Evolutionary conservation across 495 filamentous ascomycete species (phyloP), one percentile per base, ranked within the genome.

Genomic region (Daldinia concentrica): DNA sequence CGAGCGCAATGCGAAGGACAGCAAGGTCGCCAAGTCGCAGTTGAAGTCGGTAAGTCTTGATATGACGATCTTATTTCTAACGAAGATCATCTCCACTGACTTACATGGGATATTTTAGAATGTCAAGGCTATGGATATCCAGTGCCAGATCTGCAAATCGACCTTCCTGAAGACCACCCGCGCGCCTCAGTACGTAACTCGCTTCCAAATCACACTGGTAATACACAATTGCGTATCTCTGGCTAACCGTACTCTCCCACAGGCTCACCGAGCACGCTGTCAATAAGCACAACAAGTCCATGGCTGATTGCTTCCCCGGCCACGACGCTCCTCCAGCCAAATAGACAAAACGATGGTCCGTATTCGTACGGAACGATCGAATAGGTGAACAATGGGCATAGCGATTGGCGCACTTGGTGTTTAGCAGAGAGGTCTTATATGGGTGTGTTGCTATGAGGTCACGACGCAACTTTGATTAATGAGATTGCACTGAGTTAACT

Each of bases 121-220:
- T 68, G 76, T 74, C 56, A 76, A 82, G 68, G 85, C 86, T 41
- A 86, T 81, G 82, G 82, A 82, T 71, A 86, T 88, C 78, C 83
- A 87, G 67, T 88, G 86, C 82, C 52, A 78, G 43, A 81, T 79
- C 62, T 88, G 86, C 84, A 87, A 83, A 73, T 82, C 84, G 43
- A 86, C 86, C 27, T 88, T 88, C 79, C 74, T 87, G 58, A 83
- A 83, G 67, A 88, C 86, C 2, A 86, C 84, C n/a, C 82, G 84
- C 56, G 82, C 80, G 41, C 81, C 82, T 61, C 82, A 81, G 84
- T 86, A 84, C 52, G 83, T 78, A 19, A 19, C 30, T 26, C 37
- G 6, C 27, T 32, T 48, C 7, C 8, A 19, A 9, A 9, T 32
- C 2, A 8, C 30, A 1, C 1, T 32, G 7, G 7, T 32, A 32